phyloP scores from a whole-genome alignment of 495 filamentous ascomycete genomes.

The Annulohypoxylon bovei region DNA sequence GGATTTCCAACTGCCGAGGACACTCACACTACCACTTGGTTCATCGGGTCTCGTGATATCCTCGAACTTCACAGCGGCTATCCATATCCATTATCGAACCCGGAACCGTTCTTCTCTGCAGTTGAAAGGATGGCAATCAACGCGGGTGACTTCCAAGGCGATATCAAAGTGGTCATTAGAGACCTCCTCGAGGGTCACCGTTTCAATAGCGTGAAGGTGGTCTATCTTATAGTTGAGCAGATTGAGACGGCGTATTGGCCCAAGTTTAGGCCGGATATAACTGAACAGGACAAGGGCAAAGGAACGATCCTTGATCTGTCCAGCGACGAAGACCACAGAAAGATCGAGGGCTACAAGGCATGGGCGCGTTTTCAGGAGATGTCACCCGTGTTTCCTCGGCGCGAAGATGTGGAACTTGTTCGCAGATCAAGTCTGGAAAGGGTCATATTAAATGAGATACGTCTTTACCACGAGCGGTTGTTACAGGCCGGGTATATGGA shows the following conservation, averaged over 20 bases:
- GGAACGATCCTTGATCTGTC: constrained; percentile 43
- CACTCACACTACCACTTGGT: constrained; percentile 45
- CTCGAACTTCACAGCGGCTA: constrained; percentile 47
- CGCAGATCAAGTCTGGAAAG: constrained; percentile 38
- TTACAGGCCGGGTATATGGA: constrained; percentile 18
- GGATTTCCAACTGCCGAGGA: constrained; percentile 46
- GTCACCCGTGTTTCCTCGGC: constrained; percentile 41
- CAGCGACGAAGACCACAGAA: constrained; percentile 39
- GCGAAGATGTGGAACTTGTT: constrained; percentile 42
- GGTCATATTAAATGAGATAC: constrained; percentile 38
- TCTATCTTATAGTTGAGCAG: constrained; percentile 45
- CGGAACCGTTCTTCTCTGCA: constrained; percentile 44
- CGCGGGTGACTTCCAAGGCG: constrained; percentile 40
- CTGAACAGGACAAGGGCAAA: constrained; percentile 44
- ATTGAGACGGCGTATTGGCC: constrained; percentile 47
- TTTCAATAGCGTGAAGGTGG: constrained; percentile 40
- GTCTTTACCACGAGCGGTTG: constrained; percentile 23
- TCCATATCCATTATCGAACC: constrained; percentile 45
- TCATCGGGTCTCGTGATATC: constrained; percentile 43
- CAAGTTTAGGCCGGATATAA: constrained; percentile 42
- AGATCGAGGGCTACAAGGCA: constrained; percentile 43
- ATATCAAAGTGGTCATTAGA: constrained; percentile 33
- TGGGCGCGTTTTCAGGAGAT: constrained; percentile 46
- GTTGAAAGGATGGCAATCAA: constrained; percentile 41
- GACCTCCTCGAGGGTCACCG: constrained; percentile 39